Evolutionary conservation across 202 grass and related monocot genomes (phyloP).

Genomic region (Brachypodium distachyon): DNA sequence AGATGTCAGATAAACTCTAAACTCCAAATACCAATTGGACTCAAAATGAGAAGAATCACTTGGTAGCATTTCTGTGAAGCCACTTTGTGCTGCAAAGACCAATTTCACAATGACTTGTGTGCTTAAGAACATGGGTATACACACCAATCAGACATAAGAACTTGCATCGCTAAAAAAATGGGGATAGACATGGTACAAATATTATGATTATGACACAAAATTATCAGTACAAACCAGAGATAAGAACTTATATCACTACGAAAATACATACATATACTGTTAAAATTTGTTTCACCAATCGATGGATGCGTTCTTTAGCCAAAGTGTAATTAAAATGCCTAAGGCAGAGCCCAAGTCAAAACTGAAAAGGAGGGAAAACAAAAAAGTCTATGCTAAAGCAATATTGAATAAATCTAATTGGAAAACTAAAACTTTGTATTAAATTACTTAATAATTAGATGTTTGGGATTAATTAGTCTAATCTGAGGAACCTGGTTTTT

Average conservation of each 20-base stretch:
- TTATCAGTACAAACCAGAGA: not conserved
- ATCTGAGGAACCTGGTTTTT: not conserved
- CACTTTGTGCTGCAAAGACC: not conserved
- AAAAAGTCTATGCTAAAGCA: not conserved
- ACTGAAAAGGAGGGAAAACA: not conserved
- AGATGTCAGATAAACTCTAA: not conserved
- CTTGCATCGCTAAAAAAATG: too few relatives aligned
- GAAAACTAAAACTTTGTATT: not conserved
- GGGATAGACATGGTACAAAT: not conserved
- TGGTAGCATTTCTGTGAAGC: not conserved
- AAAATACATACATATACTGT: not conserved
- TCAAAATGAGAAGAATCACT: slow-evolving; percentile 1
- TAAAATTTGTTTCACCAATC: not conserved
- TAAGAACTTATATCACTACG: not conserved
- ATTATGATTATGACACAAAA: not conserved
- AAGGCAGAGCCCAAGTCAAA: not conserved
- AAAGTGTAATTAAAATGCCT: not conserved
- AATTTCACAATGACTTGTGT: not conserved
- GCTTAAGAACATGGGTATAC: not conserved
- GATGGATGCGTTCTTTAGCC: not conserved
- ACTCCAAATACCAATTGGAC: not conserved
- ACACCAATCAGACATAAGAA: not conserved
- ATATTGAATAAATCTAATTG: not conserved
- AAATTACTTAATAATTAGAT: not conserved
- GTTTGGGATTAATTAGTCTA: not conserved